Evolutionary conservation across 1,139 yeast genomes (phyloP), one percentile per base, ranked within the genome.

Genomic region (Debaryomyces coudertii): DNA sequence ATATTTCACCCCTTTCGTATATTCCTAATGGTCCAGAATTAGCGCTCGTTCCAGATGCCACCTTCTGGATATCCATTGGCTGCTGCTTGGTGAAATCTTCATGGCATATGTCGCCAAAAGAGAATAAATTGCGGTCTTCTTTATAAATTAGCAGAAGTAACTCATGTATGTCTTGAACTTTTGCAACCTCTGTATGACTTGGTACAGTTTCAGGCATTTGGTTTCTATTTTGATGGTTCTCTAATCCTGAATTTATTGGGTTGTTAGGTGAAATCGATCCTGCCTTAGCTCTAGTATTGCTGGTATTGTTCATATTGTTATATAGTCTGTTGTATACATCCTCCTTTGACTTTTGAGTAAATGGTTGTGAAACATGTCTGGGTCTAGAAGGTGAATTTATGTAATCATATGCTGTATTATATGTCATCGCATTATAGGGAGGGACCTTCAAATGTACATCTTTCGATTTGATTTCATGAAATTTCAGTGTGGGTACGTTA

Each of bases 1-100:
- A 66, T 55, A 64, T 69, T 56, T 82, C 87, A 3, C 83, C 83
- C 44, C 76, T 65, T 58, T 82, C 87, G 51, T 79, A 79, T 16
- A 75, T 57, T 45, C 71, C 76, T 23, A 82, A 58, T 4, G 55
- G 49, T 15, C 48, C 50, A 9, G 49, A 27, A 2, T 35, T 30
- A n/a, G 23, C 45, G 11, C 37, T 31, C 14, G 33, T 34, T 25
- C n/a, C 12, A 3, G 34, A 15, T 18, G 34, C 27, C 11, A 48
- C 14, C 18, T 41, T 25, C 36, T 30, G 43, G 7, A 40, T 34
- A 27, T 44, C 47, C 28, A 43, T 28, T 6, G 42, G 20, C 11
- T 36, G 23, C 16, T 9, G 25, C n/a, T 35, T 38, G 11, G 23
- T 29, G n/a, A 24, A 43, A 5, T 31, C 33, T 5, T 49, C 46